phyloP scores from a whole-genome alignment of 208 protist species.

The Trypanosomatidae sp. region DNA sequence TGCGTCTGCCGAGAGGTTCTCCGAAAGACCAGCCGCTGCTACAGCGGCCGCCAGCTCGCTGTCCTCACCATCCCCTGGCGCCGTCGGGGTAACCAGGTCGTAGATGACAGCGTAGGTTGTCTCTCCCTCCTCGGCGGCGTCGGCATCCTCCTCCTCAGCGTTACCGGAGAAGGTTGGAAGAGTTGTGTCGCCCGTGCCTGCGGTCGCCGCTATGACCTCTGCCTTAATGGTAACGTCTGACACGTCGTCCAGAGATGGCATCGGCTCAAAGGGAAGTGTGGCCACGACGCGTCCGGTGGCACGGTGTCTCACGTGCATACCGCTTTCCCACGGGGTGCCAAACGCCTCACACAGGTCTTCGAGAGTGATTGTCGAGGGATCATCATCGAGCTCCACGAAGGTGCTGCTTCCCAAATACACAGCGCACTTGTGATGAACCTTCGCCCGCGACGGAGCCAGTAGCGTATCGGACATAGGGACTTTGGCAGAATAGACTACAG shows the following conservation, averaged over 20 bases:
- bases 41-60: slow-evolving; percentile 14
- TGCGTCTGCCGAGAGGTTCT: slow-evolving; percentile 1
- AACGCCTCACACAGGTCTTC: slow-evolving; percentile 72
- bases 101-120: slow-evolving; percentile 19
- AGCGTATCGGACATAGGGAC: slow-evolving; percentile 2
- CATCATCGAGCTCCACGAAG: slow-evolving; percentile 66
- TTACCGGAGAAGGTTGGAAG: slow-evolving; percentile 1
- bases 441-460: background rate
- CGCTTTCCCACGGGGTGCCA: slow-evolving; percentile 39
- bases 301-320: slow-evolving; percentile 53
- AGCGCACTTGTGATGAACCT: slow-evolving; percentile 17
- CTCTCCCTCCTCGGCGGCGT: background rate
- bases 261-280: slow-evolving; percentile 72
- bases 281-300: slow-evolving; percentile 54
- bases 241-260: slow-evolving; percentile 24
- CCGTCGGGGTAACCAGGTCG: slow-evolving; percentile 29
- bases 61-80: slow-evolving; percentile 8
- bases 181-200: background rate
- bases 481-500: background rate
- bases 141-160: slow-evolving; percentile 5
- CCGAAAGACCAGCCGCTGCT: slow-evolving; percentile 4
- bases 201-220: background rate
- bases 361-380: slow-evolving; percentile 61
- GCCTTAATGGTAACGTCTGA: slow-evolving; percentile 2
- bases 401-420: slow-evolving; percentile 62